Conservation (phyloP, 129 eudicot species). For the Sambucus nigra region DNA sequence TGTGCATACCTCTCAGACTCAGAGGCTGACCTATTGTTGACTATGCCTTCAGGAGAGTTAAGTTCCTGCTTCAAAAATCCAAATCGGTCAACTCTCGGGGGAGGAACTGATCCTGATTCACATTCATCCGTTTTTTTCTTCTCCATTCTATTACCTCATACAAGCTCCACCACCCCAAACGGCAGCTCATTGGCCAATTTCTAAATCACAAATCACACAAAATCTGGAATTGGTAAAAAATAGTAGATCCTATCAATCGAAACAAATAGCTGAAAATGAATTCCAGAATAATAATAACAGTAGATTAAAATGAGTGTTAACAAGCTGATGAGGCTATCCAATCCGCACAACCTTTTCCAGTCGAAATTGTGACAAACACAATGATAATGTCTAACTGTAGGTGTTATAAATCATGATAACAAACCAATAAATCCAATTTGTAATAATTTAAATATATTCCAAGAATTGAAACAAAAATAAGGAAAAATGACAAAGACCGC, state of each 20-base stretch:
- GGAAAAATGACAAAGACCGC: background rate
- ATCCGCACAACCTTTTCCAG: too few relatives aligned
- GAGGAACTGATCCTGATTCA: constrained; percentile 33
- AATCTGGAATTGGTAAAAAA: background rate
- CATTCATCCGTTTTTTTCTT: constrained; percentile 53
- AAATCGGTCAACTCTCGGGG: constrained; percentile 61
- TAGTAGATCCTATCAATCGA: background rate
- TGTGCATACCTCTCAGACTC: constrained; percentile 59
- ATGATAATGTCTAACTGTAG: background rate
- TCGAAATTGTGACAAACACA: background rate
- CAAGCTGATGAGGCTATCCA: background rate
- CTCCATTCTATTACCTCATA: constrained; percentile 51
- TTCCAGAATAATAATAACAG: background rate
- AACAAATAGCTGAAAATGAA: background rate
- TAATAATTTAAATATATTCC: too few relatives aligned
- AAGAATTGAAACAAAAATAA: background rate
- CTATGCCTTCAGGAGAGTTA: constrained; percentile 41
- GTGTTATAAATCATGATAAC: background rate
- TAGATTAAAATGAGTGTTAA: background rate
- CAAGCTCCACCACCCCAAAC: constrained; percentile 13
- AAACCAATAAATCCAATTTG: background rate
- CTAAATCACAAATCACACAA: background rate
- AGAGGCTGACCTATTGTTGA: constrained; percentile 44
- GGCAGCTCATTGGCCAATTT: background rate
- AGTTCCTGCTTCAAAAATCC: constrained; percentile 69